Evolutionary conservation across 192 early-diverging fungal species (phyloP).

Genomic region (Coemansia guatemalensis): DNA sequence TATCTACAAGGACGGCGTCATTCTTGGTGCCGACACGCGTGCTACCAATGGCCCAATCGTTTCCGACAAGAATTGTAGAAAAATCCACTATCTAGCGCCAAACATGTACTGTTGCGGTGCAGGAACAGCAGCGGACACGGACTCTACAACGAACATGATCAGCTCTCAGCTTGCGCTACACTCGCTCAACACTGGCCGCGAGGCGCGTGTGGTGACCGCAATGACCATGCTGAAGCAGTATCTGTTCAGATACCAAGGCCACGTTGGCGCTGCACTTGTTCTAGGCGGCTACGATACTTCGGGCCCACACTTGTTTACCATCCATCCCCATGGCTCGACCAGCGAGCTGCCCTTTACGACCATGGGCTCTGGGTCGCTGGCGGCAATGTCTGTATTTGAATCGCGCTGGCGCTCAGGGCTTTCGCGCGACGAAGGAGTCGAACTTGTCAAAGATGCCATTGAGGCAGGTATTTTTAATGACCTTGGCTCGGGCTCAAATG

Average conservation of each 20-base stretch:
- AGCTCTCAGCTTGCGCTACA: slow-evolving; percentile 95
- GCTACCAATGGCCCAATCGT: slow-evolving; percentile 95
- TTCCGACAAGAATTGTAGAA: slow-evolving; percentile 98
- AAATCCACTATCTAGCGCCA: slow-evolving; percentile 96
- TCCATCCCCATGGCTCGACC: slow-evolving; percentile 93
- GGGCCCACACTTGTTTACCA: slow-evolving; percentile 88
- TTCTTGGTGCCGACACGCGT: slow-evolving; percentile 96
- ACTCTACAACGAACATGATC: slow-evolving; percentile 91
- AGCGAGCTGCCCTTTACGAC: slow-evolving; percentile 96
- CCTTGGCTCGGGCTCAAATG: slow-evolving; percentile 95
- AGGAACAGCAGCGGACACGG: slow-evolving; percentile 98
- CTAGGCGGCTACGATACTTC: slow-evolving; percentile 90
- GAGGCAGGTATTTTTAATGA: slow-evolving; percentile 99
- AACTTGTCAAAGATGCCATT: slow-evolving; percentile 90
- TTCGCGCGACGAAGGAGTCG: slow-evolving; percentile 84
- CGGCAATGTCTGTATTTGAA: slow-evolving; percentile 97
- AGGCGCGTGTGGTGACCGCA: slow-evolving; percentile 86
- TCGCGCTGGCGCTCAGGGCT: slow-evolving; percentile 76
- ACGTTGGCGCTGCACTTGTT: slow-evolving; percentile 92
- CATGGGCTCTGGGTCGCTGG: slow-evolving; percentile 94
- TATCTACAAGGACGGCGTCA: slow-evolving; percentile 92
- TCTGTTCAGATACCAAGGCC: slow-evolving; percentile 95
- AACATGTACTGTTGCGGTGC: slow-evolving; percentile 99
- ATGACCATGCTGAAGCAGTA: slow-evolving; percentile 98
- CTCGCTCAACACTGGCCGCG: slow-evolving; percentile 81